Base-by-base conservation (phyloP, 768 basidiomycete genomes). In the Tricholoma sp. region DNA sequence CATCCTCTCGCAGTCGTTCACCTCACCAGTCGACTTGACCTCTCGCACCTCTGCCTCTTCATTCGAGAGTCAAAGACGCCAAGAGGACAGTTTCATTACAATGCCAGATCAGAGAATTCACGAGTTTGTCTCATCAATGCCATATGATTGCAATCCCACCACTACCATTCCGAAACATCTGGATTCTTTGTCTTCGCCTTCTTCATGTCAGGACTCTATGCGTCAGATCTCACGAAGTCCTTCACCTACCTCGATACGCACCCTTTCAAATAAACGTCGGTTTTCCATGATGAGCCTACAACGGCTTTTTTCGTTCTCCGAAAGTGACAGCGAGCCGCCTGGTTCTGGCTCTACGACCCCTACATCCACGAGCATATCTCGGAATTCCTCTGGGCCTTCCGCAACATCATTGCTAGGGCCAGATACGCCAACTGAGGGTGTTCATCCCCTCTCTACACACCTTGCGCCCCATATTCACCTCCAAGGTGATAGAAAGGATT, bases 261-360 rank as follows among this genome's bases (percentile, higher is more conserved):
- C 66, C 48, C 56, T 62, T 55, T 63, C 69, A n/a, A 66, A 54
- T 49, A 68, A 61, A 50, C 69, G 72, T 29, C 68, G 71, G 10
- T 75, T 77, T 57, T 77, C 76, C 31, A 68, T 67, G 57, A 66
- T 73, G 54, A 74, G 66, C 47, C 60, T 78, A 36, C 70, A 71
- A 33, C 74, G 68, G 41, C 59, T 76, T 4, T 79, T 79, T 56
- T 70, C 73, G 6, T 75, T 73, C 55, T 65, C 60, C 17, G 57
- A 55, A n/a, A 49, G 57, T 47, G 17, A 50, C 28, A 56, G 39
- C n/a, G 59, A 62, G 47, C n/a, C 29, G 15, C 32, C 47, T 49
- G 29, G 31, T 31, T 49, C 47, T 49, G 47, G 47, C 29, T 49
- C 47, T 49, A 48, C 28, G 54, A 54, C 51, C 7, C 63, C 63